Evolutionary conservation across 192 early-diverging fungal genomes (phyloP).

Genomic region (Coemansia reversa): DNA sequence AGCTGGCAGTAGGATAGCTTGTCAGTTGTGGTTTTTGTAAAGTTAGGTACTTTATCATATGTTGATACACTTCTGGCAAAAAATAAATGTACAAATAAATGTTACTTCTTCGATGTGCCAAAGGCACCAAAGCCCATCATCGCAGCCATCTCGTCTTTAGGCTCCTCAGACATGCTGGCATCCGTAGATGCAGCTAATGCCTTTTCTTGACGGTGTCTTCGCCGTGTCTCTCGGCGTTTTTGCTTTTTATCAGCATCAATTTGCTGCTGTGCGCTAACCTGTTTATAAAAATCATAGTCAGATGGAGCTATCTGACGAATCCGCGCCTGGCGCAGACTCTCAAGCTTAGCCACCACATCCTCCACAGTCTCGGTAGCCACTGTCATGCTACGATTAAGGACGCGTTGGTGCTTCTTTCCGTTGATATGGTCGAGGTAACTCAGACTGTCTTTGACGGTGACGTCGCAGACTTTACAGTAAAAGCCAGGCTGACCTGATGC

Average conservation of each 20-base stretch:
- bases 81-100: not conserved
- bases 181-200: slow-evolving; percentile 35
- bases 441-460: slow-evolving; percentile 84
- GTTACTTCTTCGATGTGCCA: slow-evolving; percentile 30
- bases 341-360: slow-evolving; percentile 73
- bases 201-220: slow-evolving; percentile 54
- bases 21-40: not conserved
- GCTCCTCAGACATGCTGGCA: slow-evolving; percentile 18
- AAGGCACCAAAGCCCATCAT: slow-evolving; percentile 69
- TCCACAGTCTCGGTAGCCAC: slow-evolving; percentile 75
- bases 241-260: slow-evolving; percentile 60
- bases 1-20: not conserved
- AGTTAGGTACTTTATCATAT: not conserved
- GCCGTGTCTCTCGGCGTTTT: slow-evolving; percentile 48
- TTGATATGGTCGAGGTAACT: slow-evolving; percentile 93
- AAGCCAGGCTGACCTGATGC: slow-evolving; percentile 81
- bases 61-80: not conserved
- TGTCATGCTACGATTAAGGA: slow-evolving; percentile 78
- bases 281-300: slow-evolving; percentile 59
- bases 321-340: slow-evolving; percentile 64
- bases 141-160: slow-evolving; percentile 63
- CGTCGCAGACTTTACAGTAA: slow-evolving; percentile 87
- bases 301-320: not conserved
- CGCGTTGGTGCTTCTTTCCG: slow-evolving; percentile 82
- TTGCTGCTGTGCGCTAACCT: slow-evolving; percentile 63